A percentile compares a stretch with the other conserved stretches of the same genome.
phyloP scores from a whole-genome alignment of 352 stramenopile species.

The Phytophthora boehmeriae region DNA sequence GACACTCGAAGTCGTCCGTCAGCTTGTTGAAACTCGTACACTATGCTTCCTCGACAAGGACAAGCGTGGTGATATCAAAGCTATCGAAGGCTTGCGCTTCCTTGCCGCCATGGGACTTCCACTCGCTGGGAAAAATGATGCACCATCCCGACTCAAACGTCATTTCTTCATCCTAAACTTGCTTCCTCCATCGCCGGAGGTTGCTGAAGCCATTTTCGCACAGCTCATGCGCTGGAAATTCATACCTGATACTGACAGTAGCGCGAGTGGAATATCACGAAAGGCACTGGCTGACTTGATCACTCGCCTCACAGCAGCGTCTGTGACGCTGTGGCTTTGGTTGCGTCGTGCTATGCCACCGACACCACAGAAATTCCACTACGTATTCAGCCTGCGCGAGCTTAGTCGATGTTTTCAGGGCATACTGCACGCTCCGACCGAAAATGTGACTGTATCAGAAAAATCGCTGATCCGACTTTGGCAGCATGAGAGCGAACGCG shows the following conservation, averaged over 20 bases:
- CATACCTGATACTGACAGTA: slow-evolving; percentile 23
- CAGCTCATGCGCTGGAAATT: slow-evolving; percentile 76
- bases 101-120: slow-evolving; percentile 70
- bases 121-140: slow-evolving; percentile 77
- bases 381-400: slow-evolving; percentile 83
- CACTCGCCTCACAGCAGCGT: slow-evolving; percentile 45
- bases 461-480: slow-evolving; percentile 71
- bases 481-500: slow-evolving; percentile 85
- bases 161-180: slow-evolving; percentile 92
- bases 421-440: slow-evolving; percentile 61
- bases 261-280: slow-evolving; percentile 20
- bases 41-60: slow-evolving; percentile 87
- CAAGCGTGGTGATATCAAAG: slow-evolving; percentile 81
- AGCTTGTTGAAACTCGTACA: slow-evolving; percentile 69
- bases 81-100: slow-evolving; percentile 72
- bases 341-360: slow-evolving; percentile 70
- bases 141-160: slow-evolving; percentile 89
- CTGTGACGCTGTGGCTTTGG: slow-evolving; percentile 74
- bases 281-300: slow-evolving; percentile 57
- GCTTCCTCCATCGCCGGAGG: slow-evolving; percentile 66
- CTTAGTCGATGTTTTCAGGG: slow-evolving; percentile 83
- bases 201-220: slow-evolving; percentile 89
- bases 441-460: slow-evolving; percentile 51
- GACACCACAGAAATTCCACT: slow-evolving; percentile 84
- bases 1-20: slow-evolving; percentile 73